Percentiles rank a stretch among this genome's conserved stretches.
phyloP scores from a whole-genome alignment of 805 yeast species.

The Komagataella phaffii region DNA sequence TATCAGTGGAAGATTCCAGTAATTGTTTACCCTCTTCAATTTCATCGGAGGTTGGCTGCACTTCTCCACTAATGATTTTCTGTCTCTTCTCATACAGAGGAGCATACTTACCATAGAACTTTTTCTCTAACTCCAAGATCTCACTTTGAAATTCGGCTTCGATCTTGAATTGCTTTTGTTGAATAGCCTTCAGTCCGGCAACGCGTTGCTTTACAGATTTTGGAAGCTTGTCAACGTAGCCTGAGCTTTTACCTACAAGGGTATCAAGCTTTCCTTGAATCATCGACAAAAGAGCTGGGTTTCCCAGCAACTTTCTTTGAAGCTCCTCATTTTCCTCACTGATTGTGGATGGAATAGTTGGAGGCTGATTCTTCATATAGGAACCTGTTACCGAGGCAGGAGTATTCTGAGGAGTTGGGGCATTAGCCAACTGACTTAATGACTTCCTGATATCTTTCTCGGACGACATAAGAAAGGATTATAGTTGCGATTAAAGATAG shows the following conservation, averaged over 20 bases:
- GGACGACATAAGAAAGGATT: background rate
- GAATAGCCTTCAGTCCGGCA: conserved; percentile 70
- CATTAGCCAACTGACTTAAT: conserved; percentile 65
- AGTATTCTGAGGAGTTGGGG: conserved; percentile 98
- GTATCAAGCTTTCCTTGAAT: conserved; percentile 82
- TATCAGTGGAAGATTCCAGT: conserved; percentile 33
- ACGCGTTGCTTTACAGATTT: conserved; percentile 61
- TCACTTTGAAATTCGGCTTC: conserved; percentile 91
- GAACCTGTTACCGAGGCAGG: conserved; percentile 80
- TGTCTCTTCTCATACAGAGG: conserved; percentile 70
- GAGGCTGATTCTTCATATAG: conserved; percentile 48
- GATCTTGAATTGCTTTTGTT: conserved; percentile 63
- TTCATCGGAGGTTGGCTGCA: conserved; percentile 71
- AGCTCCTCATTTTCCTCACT: conserved; percentile 38
- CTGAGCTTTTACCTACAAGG: conserved; percentile 76
- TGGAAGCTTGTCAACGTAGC: conserved; percentile 73
- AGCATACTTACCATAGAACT: conserved; percentile 54
- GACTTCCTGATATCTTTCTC: conserved; percentile 42
- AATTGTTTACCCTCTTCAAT: conserved; percentile 65
- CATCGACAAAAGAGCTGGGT: conserved; percentile 73
- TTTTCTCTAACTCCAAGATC: conserved; percentile 73
- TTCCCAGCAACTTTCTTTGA: conserved; percentile 32
- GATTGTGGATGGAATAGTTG: conserved; percentile 55
- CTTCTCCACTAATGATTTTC: conserved; percentile 54
- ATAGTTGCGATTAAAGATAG: background rate